A percentile compares a stretch with the other conserved stretches of the same genome.
These are phyloP conservation scores for Saprolegnia parasitica DNA, from an alignment of 352 stramenopile species.

Conservation along the genomic window DNA sequence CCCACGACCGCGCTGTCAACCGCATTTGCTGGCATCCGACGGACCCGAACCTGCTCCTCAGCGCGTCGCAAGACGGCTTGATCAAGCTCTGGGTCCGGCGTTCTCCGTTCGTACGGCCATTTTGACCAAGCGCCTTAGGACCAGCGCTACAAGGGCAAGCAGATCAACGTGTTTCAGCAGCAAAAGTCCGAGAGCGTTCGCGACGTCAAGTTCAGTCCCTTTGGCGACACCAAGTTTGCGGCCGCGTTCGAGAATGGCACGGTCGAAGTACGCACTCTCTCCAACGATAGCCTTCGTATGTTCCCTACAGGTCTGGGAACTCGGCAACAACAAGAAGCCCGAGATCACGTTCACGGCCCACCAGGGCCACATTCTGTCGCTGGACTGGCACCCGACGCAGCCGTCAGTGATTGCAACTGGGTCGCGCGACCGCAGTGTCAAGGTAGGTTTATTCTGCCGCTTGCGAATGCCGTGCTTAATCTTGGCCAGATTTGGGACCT, in stretches of 20 bases:
- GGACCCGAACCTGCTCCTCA: conserved; percentile 76
- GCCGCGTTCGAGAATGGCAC: conserved; percentile 84
- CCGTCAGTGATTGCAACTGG: conserved; percentile 69
- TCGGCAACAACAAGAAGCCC: conserved; percentile 73
- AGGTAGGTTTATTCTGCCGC: conserved; percentile 30
- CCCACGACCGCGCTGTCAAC: conserved; percentile 79
- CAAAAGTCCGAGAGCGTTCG: conserved; percentile 83
- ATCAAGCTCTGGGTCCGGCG: conserved; percentile 80
- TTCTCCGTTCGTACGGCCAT: not conserved
- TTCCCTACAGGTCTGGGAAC: conserved; percentile 62
- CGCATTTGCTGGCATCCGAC: conserved; percentile 84
- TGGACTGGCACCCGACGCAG: conserved; percentile 78
- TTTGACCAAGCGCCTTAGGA: conserved; percentile 53
- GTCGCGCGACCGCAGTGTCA: conserved; percentile 79
- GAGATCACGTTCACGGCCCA: conserved; percentile 84
- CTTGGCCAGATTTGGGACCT: conserved; percentile 59
- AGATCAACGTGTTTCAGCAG: conserved; percentile 51
- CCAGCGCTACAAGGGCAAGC: conserved; percentile 65
- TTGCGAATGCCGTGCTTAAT: not conserved
- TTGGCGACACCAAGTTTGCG: conserved; percentile 72
- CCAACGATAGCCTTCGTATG: not conserved
- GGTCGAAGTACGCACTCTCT: conserved; percentile 43
- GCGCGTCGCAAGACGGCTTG: conserved; percentile 79
- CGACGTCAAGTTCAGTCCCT: conserved; percentile 69
- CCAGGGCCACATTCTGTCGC: conserved; percentile 74